Evolutionary conservation across 371 early-diverging fungal genomes (phyloP).

Genomic region (Mycotypha africana): DNA sequence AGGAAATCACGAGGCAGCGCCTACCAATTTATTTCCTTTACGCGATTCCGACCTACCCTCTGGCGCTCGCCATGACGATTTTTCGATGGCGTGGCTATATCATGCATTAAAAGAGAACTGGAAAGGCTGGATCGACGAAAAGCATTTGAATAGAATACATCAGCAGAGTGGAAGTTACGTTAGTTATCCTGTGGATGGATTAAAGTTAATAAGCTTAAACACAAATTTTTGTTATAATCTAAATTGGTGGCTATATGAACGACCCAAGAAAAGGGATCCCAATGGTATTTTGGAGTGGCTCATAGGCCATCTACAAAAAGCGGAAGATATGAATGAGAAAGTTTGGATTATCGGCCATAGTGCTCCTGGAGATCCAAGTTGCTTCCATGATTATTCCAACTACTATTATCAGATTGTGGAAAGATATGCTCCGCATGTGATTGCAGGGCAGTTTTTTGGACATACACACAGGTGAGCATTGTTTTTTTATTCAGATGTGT

Average conservation of each 20-base stretch:
- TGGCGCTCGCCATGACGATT: conserved; percentile 21
- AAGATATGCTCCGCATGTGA: conserved; percentile 55
- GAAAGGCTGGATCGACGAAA: conserved; percentile 43
- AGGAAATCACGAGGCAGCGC: conserved; percentile 54
- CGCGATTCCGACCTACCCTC: conserved; percentile 24
- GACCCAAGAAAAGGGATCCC: conserved; percentile 39
- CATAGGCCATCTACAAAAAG: conserved; percentile 41
- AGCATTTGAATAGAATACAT: conserved; percentile 22
- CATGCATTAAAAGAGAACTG: conserved; percentile 38
- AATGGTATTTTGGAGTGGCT: conserved; percentile 49
- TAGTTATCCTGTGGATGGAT: conserved; percentile 31
- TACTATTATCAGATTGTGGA: conserved; percentile 55
- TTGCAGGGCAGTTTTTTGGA: conserved; percentile 59
- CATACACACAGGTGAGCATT: conserved; percentile 49
- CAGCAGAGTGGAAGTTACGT: conserved; percentile 47
- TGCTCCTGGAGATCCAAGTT: conserved; percentile 46
- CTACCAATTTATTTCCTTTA: conserved; percentile 45
- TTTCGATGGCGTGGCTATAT: conserved; percentile 42
- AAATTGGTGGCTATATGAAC: conserved; percentile 50
- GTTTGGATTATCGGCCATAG: conserved; percentile 62
- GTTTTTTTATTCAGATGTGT: too few relatives aligned
- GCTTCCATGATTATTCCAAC: conserved; percentile 53
- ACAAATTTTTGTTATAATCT: conserved; percentile 58
- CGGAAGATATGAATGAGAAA: conserved; percentile 47
- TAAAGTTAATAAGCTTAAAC: conserved; percentile 56